phyloP scores from a whole-genome alignment of 2,329 filamentous ascomycete species.

The Pseudocercospora macadamiae region DNA sequence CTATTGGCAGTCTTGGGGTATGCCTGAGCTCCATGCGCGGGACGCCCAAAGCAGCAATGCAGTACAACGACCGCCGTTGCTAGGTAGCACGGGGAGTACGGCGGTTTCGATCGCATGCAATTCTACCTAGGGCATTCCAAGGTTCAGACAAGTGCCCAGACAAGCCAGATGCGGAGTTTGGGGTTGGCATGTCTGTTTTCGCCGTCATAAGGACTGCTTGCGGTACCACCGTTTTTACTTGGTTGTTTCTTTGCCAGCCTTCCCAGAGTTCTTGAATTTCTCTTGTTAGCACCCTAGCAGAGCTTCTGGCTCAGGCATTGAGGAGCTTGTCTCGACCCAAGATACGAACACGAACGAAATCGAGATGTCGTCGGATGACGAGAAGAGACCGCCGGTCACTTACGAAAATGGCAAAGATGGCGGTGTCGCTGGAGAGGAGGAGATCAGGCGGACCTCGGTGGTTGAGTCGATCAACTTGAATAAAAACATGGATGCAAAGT shows the following conservation, averaged over 20 bases:
- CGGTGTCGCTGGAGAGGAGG: neutral
- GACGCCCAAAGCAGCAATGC: conserved; percentile 7
- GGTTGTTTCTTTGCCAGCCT: conserved; percentile 8
- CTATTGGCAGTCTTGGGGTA: conserved; percentile 4
- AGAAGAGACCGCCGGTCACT: conserved; percentile 4
- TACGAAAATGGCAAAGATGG: conserved; percentile 8
- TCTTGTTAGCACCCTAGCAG: neutral
- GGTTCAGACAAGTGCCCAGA: neutral
- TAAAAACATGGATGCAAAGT: conserved; percentile 32
- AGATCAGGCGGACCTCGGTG: conserved; percentile 12
- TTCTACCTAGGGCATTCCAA: neutral
- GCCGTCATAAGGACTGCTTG: neutral
- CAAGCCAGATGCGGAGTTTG: neutral
- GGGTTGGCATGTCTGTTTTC: neutral
- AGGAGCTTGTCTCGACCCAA: neutral
- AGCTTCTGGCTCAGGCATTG: neutral
- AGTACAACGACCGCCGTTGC: neutral
- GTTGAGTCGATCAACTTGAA: conserved; percentile 25
- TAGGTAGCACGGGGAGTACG: neutral
- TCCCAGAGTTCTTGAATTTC: conserved; percentile 6
- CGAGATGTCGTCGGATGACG: conserved; percentile 12
- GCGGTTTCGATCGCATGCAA: conserved; percentile 11
- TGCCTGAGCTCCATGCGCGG: neutral
- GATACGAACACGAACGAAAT: neutral
- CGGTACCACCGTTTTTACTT: conserved; percentile 5